Evolutionary conservation across 495 filamentous ascomycete species (phyloP), one percentile per base, ranked within the genome.

Genomic region (Daldinia childiae): DNA sequence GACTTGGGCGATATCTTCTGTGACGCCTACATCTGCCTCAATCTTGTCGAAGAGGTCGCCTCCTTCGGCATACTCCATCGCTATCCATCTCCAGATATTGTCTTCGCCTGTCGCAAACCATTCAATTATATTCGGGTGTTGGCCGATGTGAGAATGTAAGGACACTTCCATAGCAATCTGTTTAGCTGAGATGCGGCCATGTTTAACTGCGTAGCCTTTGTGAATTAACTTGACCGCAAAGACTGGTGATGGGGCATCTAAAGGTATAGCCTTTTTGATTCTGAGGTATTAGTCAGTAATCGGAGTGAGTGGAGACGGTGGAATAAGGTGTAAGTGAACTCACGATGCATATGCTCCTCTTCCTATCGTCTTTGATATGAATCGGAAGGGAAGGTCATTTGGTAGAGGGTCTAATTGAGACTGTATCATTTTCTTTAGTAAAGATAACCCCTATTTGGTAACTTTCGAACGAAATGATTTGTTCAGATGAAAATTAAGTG

Each of bases 31-130:
- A 79, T 99, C 95, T 3, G 95, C 93, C 79, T 99, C 95, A 76
- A 99, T 98, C 83, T 99, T 99, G 87, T 99, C 95, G 82, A 99
- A 99, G 12, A 99, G 87, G 78, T 99, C 95, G 14, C 95, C 95
- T 45, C 95, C 95, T 68, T 95, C 93, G 48, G 95, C 95, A 73
- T 93, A 89, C 78, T 99, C 95, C 94, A 99, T 98, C 14, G 93
- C 94, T 74, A 99, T 97, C 95, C 95, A 99, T 72, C 89, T 86
- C 96, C 96, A 99, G n/a, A 90, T 81, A 2, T 83, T 77, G 76
- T 99, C 94, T 78, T 98, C 93, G 58, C 93, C 95, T 3, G 88
- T 90, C 34, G 90, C 88, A 72, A 94, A 94, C 85, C 93, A 98
- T 73, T 91, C 89, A 70, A 99, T 97, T 59, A 99, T 90, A 79